Evolutionary conservation across 371 early-diverging fungal species (phyloP).

Genomic region (Haplosporangium sp.): DNA sequence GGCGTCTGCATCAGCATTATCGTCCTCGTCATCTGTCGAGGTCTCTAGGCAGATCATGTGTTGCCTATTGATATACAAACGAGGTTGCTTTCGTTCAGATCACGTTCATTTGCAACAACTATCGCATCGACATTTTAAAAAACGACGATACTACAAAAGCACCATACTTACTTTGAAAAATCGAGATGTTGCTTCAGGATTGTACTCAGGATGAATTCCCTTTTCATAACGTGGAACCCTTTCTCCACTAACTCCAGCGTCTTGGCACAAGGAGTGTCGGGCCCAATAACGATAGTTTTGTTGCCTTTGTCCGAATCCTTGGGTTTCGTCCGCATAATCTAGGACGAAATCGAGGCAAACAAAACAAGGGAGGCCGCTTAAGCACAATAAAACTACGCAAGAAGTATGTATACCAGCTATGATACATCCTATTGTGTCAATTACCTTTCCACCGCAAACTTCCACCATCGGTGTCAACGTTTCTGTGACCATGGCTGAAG

Average conservation of each 20-base stretch:
- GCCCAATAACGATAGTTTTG: slow-evolving; percentile 20
- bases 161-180: slow-evolving; percentile 7
- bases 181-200: slow-evolving; percentile 12
- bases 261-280: neutral
- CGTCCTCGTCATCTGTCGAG: neutral
- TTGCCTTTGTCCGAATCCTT: neutral
- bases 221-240: slow-evolving; percentile 9
- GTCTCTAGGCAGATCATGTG: neutral
- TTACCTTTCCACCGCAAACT: slow-evolving; percentile 24
- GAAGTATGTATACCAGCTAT: neutral
- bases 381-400: neutral
- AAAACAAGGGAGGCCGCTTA: neutral
- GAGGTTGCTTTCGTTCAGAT: too few species aligned
- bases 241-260: slow-evolving; percentile 1
- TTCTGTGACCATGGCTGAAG: neutral
- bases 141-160: neutral
- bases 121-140: neutral
- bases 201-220: slow-evolving; percentile 11
- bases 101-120: too few species aligned
- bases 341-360: neutral
- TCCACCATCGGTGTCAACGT: slow-evolving; percentile 5
- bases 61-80: neutral
- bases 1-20: slow-evolving; percentile 2
- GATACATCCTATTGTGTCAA: too few species aligned
- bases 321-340: slow-evolving; percentile 5